Evolutionary conservation across 1,139 yeast genomes (phyloP), one percentile per base, ranked within the genome.

Genomic region (Candida tetrigidarum): DNA sequence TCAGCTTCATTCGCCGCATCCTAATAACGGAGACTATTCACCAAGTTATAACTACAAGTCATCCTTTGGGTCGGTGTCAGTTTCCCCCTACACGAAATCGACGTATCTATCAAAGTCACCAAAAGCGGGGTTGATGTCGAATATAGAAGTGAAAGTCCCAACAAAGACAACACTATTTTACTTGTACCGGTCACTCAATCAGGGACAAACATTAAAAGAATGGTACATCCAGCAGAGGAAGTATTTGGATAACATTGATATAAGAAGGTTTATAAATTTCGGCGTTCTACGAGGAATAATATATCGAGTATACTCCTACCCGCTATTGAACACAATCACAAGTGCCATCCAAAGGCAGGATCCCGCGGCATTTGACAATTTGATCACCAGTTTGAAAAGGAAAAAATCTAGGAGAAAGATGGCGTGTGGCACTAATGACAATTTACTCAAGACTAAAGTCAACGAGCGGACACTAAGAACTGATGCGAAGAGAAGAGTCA

Each of bases 241-340:
- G 39, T 66, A 71, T 7, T 66, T 95, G 25, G 67, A 57, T 15
- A 79, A 81, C 53, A 81, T 95, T 34, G 99, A 95, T 62, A 73
- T 93, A 2, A 72, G 98, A 49, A 69, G 96, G 41, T 89, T 95
- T 57, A 73, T 93, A 12, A 83, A 91, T 23, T 95, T 92, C 71
- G 99, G 99, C 0, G 77, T 90, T 2, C 71, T 90, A 30, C 79
- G 90, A 50, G 91, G 96, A 1, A 62, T 95, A 6, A 84, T 95
- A 14, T 91, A 91, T 61, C 68, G 98, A 42, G 88, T 91, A 1
- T 79, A 87, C 49, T 73, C 90, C 10, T 89, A 82, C 58, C 97
- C 98, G 0, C 68, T 90, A 2, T 63, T 75, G 49, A 71, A 64
- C 49, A 67, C 66, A 28, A 60, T 70, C 11, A 64, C 64, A 11